A percentile compares a stretch with the other conserved stretches of the same genome.
These are phyloP conservation scores for Erythrophleum fordii DNA, from an alignment of 306 rosid species.

Conservation along the genomic window DNA sequence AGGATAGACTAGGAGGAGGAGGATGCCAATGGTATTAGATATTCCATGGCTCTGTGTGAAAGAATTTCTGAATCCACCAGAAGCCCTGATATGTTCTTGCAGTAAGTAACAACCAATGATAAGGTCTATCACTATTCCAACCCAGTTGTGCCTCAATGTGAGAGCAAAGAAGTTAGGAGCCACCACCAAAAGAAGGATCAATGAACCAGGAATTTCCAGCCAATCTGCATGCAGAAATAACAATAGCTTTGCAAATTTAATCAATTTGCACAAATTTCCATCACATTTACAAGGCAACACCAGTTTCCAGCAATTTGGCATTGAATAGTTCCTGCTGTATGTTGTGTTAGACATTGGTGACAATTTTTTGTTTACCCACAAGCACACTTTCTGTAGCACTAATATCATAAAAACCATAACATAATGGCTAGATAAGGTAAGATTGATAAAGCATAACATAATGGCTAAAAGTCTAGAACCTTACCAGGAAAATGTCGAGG, in stretches of 20 bases:
- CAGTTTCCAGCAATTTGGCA: too few relatives aligned
- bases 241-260: neutral
- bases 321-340: too few relatives aligned
- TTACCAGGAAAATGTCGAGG: constrained; percentile 84
- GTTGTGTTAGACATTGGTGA: too few relatives aligned
- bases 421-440: neutral
- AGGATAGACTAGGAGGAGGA: constrained; percentile 48
- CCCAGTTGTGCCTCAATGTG: constrained; percentile 62
- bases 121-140: constrained; percentile 65
- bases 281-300: neutral
- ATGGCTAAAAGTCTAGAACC: neutral
- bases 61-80: constrained; percentile 91
- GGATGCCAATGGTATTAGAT: constrained; percentile 81
- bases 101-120: constrained; percentile 77
- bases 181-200: constrained; percentile 79
- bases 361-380: too few relatives aligned
- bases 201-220: constrained; percentile 83
- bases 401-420: too few relatives aligned
- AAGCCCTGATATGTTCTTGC: constrained; percentile 89
- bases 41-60: constrained; percentile 82
- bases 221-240: constrained; percentile 55
- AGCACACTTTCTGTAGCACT: too few relatives aligned
- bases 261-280: neutral
- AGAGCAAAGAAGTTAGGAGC: constrained; percentile 70
- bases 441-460: neutral